phyloP scores from a whole-genome alignment of 495 filamentous ascomycete genomes.

The Pseudevernia furfuracea region DNA sequence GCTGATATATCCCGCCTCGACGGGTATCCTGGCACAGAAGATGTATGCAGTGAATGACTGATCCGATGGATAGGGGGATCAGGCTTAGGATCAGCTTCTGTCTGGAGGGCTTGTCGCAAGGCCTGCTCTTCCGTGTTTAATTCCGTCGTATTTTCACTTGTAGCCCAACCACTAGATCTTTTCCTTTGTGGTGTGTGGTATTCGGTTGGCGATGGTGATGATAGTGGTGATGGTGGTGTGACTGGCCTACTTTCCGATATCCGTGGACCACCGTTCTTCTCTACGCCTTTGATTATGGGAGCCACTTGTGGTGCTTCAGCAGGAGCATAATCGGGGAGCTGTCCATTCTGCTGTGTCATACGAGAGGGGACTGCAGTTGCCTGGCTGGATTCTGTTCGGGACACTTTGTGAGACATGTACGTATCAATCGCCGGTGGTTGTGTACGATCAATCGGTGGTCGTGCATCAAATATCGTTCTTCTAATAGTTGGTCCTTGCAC shows the following conservation, averaged over 20 bases:
- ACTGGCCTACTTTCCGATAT: background rate
- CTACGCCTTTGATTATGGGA: background rate
- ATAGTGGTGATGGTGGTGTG: background rate
- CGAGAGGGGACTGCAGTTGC: background rate
- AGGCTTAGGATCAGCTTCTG: background rate
- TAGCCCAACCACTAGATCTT: conserved; percentile 9
- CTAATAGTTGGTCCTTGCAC: too few species aligned
- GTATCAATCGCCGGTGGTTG: background rate
- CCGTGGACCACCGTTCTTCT: background rate
- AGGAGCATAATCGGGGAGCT: background rate
- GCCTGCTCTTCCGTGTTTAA: conserved; percentile 10
- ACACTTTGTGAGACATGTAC: background rate
- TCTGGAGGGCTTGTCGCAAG: background rate
- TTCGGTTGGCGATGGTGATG: background rate
- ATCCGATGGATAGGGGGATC: too few species aligned
- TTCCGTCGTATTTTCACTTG: background rate
- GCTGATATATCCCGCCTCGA: background rate
- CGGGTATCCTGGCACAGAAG: conserved; percentile 1
- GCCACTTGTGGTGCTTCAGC: background rate
- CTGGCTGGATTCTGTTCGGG: background rate
- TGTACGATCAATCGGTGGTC: too few species aligned
- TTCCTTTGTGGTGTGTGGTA: background rate
- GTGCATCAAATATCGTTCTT: too few species aligned
- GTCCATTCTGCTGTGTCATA: background rate
- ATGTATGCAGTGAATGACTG: background rate